phyloP scores from a whole-genome alignment of 192 early-diverging fungal species.

The Backusella tarrabulga region DNA sequence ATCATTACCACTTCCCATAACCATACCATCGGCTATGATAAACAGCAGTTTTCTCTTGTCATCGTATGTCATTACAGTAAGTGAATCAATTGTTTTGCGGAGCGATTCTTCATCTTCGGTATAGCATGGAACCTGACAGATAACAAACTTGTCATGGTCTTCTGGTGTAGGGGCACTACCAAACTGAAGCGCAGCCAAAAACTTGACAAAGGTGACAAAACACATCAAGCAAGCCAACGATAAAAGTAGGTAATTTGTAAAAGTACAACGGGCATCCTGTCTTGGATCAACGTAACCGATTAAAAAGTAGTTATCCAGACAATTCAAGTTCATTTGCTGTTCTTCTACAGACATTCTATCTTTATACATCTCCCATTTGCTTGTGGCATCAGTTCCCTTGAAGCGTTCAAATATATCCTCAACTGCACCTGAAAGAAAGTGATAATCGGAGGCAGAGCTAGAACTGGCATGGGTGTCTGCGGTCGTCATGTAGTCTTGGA shows the following conservation, averaged over 20 bases:
- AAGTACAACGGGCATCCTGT: slow-evolving; percentile 47
- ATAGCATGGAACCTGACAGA: slow-evolving; percentile 95
- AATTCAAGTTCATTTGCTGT: slow-evolving; percentile 43
- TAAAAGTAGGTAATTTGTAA: slow-evolving; percentile 69
- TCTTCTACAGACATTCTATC: slow-evolving; percentile 6
- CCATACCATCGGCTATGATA: slow-evolving; percentile 89
- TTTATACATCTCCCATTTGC: slow-evolving; percentile 38
- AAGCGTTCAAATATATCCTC: slow-evolving; percentile 41
- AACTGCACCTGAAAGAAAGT: slow-evolving; percentile 37
- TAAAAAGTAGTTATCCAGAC: slow-evolving; percentile 66
- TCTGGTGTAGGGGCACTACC: slow-evolving; percentile 71
- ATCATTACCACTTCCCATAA: slow-evolving; percentile 98
- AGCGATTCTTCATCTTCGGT: slow-evolving; percentile 90
- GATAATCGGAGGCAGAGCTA: slow-evolving; percentile 41
- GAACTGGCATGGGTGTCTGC: slow-evolving; percentile 38
- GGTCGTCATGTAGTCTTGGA: slow-evolving; percentile 61
- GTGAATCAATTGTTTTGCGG: slow-evolving; percentile 80
- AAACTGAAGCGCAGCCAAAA: slow-evolving; percentile 79
- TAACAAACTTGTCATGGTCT: slow-evolving; percentile 96
- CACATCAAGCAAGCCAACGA: slow-evolving; percentile 67
- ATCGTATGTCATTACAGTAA: slow-evolving; percentile 77
- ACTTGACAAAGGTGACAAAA: slow-evolving; percentile 70
- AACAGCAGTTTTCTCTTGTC: slow-evolving; percentile 90
- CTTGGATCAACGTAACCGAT: slow-evolving; percentile 66
- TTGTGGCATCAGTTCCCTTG: slow-evolving; percentile 51